Conservation (phyloP, 164 flowering plant genomes). For the Brasenia schreberi region DNA sequence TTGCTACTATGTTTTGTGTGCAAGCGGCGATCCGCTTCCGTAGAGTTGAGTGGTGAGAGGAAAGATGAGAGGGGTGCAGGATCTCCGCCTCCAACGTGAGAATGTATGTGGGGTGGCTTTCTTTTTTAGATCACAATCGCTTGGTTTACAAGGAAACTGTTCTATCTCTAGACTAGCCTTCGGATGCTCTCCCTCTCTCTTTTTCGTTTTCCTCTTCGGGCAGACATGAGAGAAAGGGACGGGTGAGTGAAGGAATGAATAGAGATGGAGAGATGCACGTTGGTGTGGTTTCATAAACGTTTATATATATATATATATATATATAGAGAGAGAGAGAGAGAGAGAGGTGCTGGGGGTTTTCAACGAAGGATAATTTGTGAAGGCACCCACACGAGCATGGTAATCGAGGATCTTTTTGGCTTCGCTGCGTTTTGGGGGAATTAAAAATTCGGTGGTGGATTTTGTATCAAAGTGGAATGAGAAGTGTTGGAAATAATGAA, state of each 20-base stretch:
- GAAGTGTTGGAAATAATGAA: neutral
- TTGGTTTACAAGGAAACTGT: neutral
- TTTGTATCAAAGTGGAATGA: neutral
- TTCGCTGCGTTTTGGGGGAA: neutral
- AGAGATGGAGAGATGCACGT: slow-evolving; percentile 1
- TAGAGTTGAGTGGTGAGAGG: neutral
- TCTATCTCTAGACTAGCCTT: neutral
- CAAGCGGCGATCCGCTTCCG: neutral
- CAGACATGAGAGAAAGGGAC: neutral
- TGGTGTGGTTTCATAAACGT: neutral
- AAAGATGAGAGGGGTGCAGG: slow-evolving; percentile 1
- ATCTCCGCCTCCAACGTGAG: slow-evolving; percentile 6
- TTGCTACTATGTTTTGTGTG: slow-evolving; percentile 5
- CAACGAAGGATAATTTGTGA: neutral
- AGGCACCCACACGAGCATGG: neutral
- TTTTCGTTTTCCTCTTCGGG: neutral
- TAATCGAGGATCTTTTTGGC: neutral
- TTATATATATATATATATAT: no score
- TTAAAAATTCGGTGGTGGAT: neutral
- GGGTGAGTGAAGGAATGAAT: slow-evolving; percentile 4
- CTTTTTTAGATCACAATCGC: neutral
- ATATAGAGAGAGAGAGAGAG: no score
- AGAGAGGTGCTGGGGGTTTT: neutral
- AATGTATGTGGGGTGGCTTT: neutral
- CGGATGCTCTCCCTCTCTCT: neutral